phyloP scores from a whole-genome alignment of 352 stramenopile species.

The Thalassiosira mediterranea region DNA sequence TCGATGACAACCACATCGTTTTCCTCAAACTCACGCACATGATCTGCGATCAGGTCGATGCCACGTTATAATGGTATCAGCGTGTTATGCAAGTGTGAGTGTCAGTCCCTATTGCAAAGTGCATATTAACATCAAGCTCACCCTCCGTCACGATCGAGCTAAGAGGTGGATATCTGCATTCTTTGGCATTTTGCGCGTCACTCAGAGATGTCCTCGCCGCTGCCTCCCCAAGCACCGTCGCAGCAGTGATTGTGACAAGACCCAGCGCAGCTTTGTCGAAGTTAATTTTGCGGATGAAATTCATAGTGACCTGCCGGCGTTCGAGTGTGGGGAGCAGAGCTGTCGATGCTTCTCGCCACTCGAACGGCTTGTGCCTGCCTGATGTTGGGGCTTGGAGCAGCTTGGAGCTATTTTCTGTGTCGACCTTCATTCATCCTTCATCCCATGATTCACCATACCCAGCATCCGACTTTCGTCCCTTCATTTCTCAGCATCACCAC shows the following conservation, averaged over 20 bases:
- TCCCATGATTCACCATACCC: not conserved
- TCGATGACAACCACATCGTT: conserved; percentile 36
- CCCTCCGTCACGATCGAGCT: conserved; percentile 28
- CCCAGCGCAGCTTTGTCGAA: conserved; percentile 9
- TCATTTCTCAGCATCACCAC: too few species aligned
- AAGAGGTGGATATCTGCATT: conserved; percentile 22
- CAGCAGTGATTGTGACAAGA: not conserved
- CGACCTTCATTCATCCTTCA: too few species aligned
- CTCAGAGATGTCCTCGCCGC: conserved; percentile 18
- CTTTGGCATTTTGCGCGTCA: conserved; percentile 24
- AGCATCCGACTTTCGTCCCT: not conserved
- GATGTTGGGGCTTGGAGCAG: not conserved
- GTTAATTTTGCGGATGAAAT: conserved; percentile 4
- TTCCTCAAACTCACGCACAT: conserved; percentile 28
- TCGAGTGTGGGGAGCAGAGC: not conserved
- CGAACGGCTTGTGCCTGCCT: not conserved
- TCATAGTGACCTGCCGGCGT: not conserved
- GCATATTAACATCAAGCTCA: conserved; percentile 8
- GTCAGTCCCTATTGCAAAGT: conserved; percentile 10
- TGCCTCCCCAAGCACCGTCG: conserved; percentile 7
- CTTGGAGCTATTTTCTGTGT: not conserved
- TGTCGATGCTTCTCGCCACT: not conserved
- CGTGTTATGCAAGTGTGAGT: not conserved
- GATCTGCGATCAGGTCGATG: not conserved
- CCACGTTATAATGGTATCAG: not conserved